Percentiles rank a stretch among this genome's conserved stretches.
phyloP scores from a whole-genome alignment of 2,329 filamentous ascomycete species.

The Cercospora sesami region DNA sequence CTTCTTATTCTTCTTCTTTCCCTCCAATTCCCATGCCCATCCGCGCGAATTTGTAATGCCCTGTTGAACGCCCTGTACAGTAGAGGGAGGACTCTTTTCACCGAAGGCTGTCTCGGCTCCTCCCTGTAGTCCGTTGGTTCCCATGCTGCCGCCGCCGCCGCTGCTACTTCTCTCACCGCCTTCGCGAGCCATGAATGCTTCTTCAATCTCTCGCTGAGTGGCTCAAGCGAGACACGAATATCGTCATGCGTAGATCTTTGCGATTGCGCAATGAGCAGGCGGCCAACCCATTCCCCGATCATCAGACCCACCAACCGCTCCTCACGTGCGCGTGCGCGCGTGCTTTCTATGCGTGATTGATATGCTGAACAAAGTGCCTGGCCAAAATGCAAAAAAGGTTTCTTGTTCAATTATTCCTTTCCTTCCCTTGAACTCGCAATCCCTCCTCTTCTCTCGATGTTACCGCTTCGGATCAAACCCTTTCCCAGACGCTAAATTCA shows the following conservation, averaged over 20 bases:
- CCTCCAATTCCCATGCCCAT: background rate
- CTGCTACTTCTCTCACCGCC: background rate
- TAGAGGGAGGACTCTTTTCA: no score
- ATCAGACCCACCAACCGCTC: background rate
- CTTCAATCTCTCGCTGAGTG: background rate
- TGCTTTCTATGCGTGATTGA: background rate
- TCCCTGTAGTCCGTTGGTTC: background rate
- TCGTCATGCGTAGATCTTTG: background rate
- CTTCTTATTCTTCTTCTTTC: background rate
- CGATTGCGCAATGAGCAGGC: background rate
- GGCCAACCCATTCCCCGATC: background rate
- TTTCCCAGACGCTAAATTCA: slow-evolving; percentile 23
- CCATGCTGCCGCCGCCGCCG: background rate
- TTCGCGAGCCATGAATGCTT: background rate
- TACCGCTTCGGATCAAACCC: slow-evolving; percentile 29
- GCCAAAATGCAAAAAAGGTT: background rate
- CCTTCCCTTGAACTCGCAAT: background rate
- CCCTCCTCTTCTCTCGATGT: background rate
- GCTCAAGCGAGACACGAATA: background rate
- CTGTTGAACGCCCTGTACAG: background rate
- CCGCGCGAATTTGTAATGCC: background rate
- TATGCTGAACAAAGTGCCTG: background rate
- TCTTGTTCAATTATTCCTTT: background rate
- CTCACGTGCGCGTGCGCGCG: background rate
- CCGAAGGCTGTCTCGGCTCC: background rate